Evolutionary conservation across 306 rosid species (phyloP), one percentile per base, ranked within the genome.

Genomic region (Begonia loranthoides): DNA sequence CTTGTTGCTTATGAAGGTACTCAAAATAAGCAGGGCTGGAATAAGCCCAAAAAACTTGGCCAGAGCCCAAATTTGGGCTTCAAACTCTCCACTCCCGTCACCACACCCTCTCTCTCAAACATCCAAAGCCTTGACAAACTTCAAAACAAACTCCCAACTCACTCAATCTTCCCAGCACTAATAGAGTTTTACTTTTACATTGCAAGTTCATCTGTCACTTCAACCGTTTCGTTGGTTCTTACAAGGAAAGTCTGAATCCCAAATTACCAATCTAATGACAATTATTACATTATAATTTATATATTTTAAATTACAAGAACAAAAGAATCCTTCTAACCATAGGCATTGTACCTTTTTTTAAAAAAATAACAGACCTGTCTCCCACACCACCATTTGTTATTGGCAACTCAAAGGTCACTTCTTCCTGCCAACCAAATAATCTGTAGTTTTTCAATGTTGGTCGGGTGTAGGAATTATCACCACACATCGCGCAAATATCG

Each of bases 401-500:
- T 58, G 59, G 52, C 50, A 41, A 55, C 54, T 59, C 61, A 56
- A 67, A 60, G 83, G 61, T 53, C 16, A 56, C 56, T 9, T 5
- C 36, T 28, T 8, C 34, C 63, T 36, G 59, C 58, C 40, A 10
- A 1, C 41, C 61, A 43, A 43, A 6, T 50, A 16, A 10, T 51
- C 4, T 24, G 3, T 28, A 47, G 39, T 13, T 17, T 22, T 4
- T 34, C 38, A 10, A 6, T 11, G 10, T 57, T 53, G 55, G 21
- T 12, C 38, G 41, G 10, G 46, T 34, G 17, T 1, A 49, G 2
- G 39, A 49, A 58, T 13, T 28, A 14, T 49, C 61, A 87, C 99
- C 99, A 92, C 49, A 92, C 96, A 51, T 92, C 99, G 58, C 99
- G 96, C 75, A 87, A 65, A 73, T 92, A 87, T 65, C 96, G 63